Conservation (phyloP, 352 stramenopile species). For the Thraustochytrium sp. region DNA sequence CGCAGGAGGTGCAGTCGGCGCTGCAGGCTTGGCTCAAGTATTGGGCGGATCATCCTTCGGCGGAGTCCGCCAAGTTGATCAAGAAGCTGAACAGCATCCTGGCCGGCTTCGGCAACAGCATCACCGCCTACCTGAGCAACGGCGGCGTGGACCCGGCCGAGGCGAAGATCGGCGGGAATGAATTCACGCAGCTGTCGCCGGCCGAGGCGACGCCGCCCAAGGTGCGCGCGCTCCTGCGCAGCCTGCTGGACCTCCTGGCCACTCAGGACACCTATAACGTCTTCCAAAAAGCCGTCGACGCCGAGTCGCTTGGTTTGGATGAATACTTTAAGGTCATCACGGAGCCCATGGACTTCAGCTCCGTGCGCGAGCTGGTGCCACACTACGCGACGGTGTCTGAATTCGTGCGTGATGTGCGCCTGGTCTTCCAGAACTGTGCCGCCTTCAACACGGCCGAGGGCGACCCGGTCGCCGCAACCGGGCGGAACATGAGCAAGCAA, state of each 20-base stretch:
- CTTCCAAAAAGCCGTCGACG: neutral
- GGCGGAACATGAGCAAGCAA: neutral
- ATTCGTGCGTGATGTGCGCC: neutral
- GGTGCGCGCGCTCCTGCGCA: neutral
- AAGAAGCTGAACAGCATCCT: neutral
- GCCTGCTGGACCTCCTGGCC: neutral
- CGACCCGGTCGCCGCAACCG: neutral
- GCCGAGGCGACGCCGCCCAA: neutral
- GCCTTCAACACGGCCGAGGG: neutral
- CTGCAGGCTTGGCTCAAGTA: neutral
- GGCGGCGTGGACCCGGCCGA: neutral
- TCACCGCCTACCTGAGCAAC: neutral
- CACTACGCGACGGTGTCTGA: neutral
- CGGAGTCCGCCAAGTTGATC: neutral
- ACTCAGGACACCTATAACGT: neutral
- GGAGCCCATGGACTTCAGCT: slow-evolving; percentile 24
- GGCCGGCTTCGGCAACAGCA: neutral
- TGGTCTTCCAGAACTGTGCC: slow-evolving; percentile 16
- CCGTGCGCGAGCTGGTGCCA: neutral
- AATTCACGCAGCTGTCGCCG: neutral
- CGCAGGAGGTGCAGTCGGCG: neutral
- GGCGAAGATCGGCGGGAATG: neutral
- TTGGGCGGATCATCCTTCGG: too few species aligned
- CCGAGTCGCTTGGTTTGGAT: neutral
- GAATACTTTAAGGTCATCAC: slow-evolving; percentile 15